phyloP scores from a whole-genome alignment of 2,329 filamentous ascomycete genomes.

The Clonostachys solani region DNA sequence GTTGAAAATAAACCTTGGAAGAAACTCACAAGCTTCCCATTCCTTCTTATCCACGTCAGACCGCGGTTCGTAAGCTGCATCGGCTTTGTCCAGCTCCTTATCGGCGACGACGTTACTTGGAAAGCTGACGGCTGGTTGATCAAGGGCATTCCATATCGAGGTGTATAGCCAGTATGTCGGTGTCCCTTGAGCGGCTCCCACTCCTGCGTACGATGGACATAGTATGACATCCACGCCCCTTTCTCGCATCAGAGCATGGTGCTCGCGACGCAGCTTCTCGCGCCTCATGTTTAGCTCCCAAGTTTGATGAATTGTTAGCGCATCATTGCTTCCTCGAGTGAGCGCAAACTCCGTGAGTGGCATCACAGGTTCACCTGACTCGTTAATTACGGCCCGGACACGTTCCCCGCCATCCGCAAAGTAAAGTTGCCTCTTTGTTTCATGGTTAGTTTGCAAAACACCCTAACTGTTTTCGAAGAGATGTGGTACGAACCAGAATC shows the following conservation, averaged over 20 bases:
- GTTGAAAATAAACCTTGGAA: neutral
- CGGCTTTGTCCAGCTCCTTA: conserved; percentile 3
- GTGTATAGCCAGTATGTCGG: conserved; percentile 20
- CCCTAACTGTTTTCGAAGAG: neutral
- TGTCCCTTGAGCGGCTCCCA: conserved; percentile 9
- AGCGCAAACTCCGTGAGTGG: conserved; percentile 18
- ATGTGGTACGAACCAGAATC: conserved; percentile 6
- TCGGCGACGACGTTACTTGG: conserved; percentile 12
- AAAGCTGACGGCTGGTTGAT: conserved; percentile 16
- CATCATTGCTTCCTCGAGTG: neutral
- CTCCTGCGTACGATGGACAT: conserved; percentile 15
- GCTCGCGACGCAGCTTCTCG: neutral
- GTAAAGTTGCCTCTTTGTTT: conserved; percentile 4
- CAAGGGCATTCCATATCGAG: conserved; percentile 22
- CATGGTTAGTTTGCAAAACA: neutral
- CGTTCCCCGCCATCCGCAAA: conserved; percentile 15
- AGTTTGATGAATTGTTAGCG: conserved; percentile 5
- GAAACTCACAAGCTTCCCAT: neutral
- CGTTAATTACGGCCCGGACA: conserved; percentile 5
- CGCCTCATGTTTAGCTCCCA: conserved; percentile 11
- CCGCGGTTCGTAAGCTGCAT: conserved; percentile 2
- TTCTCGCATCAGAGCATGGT: conserved; percentile 10
- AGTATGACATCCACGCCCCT: conserved; percentile 17
- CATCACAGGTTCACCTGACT: conserved; percentile 17
- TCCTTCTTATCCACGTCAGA: neutral